Conservation (phyloP, 495 filamentous ascomycete genomes). For the Xylaria longipes region DNA sequence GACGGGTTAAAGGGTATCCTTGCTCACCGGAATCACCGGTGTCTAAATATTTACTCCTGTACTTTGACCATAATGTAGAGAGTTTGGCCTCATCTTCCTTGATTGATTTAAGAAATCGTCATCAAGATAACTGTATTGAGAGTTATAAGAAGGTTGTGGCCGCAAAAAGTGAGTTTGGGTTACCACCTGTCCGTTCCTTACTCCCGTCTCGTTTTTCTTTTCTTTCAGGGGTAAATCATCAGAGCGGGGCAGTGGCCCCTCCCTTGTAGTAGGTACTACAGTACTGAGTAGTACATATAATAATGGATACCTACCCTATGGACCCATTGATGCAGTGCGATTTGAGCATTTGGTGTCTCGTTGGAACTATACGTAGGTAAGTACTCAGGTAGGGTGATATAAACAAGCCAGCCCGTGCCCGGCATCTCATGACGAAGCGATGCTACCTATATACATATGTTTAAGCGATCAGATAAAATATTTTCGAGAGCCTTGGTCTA, state of each 20-base stretch:
- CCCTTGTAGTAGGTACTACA: not conserved
- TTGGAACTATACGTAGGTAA: not conserved
- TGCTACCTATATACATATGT: not conserved
- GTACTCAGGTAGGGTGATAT: not conserved
- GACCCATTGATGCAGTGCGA: not conserved
- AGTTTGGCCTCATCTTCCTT: not conserved
- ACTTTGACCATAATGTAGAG: not conserved
- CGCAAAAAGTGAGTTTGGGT: not conserved
- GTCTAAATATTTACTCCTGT: not conserved
- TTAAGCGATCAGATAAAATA: not conserved
- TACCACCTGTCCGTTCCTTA: not conserved
- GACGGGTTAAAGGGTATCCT: not conserved
- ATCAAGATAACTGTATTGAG: not conserved
- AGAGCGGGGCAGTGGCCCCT: not conserved
- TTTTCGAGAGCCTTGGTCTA: not conserved
- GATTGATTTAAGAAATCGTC: not conserved
- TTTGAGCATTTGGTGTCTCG: not conserved
- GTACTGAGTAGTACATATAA: too few relatives aligned
- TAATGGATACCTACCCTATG: not conserved
- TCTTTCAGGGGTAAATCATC: not conserved
- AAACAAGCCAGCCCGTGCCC: not conserved
- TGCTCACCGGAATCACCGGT: conserved; percentile 6
- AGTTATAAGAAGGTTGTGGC: not conserved
- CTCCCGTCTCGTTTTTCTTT: not conserved
- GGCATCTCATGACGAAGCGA: not conserved